These are phyloP conservation scores for Colletotrichum lupini DNA, from an alignment of 2,329 filamentous ascomycete species.

Conservation along the genomic window DNA sequence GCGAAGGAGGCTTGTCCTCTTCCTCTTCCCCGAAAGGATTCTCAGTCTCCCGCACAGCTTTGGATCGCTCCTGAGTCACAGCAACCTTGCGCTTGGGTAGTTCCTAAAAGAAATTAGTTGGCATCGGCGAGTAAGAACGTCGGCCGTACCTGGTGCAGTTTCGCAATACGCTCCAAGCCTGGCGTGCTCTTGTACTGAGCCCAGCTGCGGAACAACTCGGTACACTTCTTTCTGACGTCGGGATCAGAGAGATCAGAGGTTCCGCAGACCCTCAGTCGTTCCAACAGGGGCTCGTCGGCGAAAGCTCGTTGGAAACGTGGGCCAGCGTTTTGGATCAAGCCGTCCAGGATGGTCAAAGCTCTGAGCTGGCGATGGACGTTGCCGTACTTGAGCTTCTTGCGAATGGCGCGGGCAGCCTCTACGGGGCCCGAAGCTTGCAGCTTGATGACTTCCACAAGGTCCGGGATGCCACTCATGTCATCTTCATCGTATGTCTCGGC, in stretches of 20 bases:
- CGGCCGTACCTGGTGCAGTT: conserved; percentile 72
- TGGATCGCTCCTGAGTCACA: conserved; percentile 81
- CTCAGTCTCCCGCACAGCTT: conserved; percentile 84
- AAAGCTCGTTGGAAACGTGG: conserved; percentile 87
- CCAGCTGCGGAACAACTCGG: conserved; percentile 89
- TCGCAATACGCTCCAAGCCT: conserved; percentile 83
- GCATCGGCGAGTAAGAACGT: neutral
- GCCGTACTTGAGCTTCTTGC: conserved; percentile 99
- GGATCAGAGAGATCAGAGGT: conserved; percentile 87
- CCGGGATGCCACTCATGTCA: conserved; percentile 90
- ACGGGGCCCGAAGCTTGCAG: conserved; percentile 87
- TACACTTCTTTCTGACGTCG: conserved; percentile 89
- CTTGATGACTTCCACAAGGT: conserved; percentile 93
- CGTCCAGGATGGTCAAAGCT: conserved; percentile 89
- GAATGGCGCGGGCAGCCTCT: conserved; percentile 90
- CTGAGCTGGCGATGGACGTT: conserved; percentile 92
- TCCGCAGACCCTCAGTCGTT: conserved; percentile 88
- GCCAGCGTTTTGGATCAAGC: conserved; percentile 93
- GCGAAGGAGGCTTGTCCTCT: conserved; percentile 57
- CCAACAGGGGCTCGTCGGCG: conserved; percentile 89
- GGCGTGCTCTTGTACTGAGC: conserved; percentile 84
- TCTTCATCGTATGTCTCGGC: conserved; percentile 91
- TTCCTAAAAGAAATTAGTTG: conserved; percentile 55
- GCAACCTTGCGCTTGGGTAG: conserved; percentile 76
- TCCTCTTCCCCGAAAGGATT: conserved; percentile 77